Percentiles rank a stretch among this genome's conserved stretches.
phyloP scores from a whole-genome alignment of 2,329 filamentous ascomycete genomes.

The Arthrobotrys iridis region DNA sequence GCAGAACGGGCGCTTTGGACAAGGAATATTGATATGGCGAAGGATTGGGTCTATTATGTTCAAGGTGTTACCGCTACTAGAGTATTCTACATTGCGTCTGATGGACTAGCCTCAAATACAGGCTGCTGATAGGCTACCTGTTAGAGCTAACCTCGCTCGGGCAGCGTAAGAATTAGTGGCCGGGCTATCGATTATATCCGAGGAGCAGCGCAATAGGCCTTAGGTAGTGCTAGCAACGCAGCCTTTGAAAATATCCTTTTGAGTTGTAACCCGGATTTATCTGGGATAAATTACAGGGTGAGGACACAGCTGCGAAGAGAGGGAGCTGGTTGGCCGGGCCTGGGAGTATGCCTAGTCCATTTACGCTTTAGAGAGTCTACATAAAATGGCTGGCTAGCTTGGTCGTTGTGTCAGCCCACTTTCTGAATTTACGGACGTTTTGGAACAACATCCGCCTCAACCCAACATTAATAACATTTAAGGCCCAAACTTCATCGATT shows the following conservation, averaged over 20 bases:
- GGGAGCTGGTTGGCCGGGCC: background rate
- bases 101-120: too few relatives aligned
- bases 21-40: background rate
- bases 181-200: background rate
- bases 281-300: background rate
- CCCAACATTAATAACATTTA: background rate
- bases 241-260: background rate
- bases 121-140: background rate
- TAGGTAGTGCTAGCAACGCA: background rate
- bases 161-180: background rate
- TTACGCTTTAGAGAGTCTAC: background rate
- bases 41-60: background rate
- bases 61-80: background rate
- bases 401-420: background rate
- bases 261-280: background rate
- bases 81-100: background rate
- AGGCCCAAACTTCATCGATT: background rate
- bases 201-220: background rate
- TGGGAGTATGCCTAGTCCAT: background rate
- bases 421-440: background rate
- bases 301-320: background rate
- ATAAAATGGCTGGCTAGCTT: background rate
- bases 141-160: background rate
- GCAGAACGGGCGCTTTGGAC: background rate
- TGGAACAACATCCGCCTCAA: background rate